Evolutionary conservation across 2,329 filamentous ascomycete genomes (phyloP).

Genomic region (Penicillium sp.): DNA sequence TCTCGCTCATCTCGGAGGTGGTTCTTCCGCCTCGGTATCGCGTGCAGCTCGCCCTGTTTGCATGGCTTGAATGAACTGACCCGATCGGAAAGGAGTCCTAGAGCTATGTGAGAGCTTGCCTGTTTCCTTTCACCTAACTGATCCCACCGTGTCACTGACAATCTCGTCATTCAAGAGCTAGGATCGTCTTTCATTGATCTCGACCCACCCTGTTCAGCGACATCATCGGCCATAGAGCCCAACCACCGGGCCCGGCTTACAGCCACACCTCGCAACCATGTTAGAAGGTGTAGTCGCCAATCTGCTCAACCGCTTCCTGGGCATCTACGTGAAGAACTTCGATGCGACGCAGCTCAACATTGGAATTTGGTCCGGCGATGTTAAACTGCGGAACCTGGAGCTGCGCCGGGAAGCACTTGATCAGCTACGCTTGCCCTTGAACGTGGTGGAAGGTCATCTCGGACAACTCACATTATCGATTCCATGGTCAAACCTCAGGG

Average conservation of each 20-base stretch:
- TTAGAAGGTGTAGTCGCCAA: slow-evolving; percentile 96
- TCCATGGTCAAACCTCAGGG: slow-evolving; percentile 95
- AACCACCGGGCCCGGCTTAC: slow-evolving; percentile 71
- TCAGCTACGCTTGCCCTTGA: slow-evolving; percentile 93
- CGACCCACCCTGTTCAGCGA: slow-evolving; percentile 14
- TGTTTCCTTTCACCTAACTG: neutral
- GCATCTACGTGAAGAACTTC: slow-evolving; percentile 99
- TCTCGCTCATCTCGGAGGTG: slow-evolving; percentile 19
- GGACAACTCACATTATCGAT: slow-evolving; percentile 90
- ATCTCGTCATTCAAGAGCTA: slow-evolving; percentile 14
- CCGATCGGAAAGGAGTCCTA: slow-evolving; percentile 26
- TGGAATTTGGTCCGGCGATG: slow-evolving; percentile 98
- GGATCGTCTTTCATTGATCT: slow-evolving; percentile 12
- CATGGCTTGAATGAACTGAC: slow-evolving; percentile 30
- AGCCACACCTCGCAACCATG: slow-evolving; percentile 71
- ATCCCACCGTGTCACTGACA: slow-evolving; percentile 10
- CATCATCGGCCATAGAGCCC: slow-evolving; percentile 20
- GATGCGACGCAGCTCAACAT: slow-evolving; percentile 97
- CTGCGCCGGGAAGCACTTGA: slow-evolving; percentile 93
- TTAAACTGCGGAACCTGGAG: slow-evolving; percentile 91
- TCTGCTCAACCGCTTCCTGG: slow-evolving; percentile 97
- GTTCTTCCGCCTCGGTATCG: slow-evolving; percentile 32
- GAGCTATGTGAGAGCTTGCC: slow-evolving; percentile 16
- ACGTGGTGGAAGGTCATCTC: slow-evolving; percentile 93
- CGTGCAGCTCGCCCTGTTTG: slow-evolving; percentile 32